Evolutionary conservation across 2,329 filamentous ascomycete species (phyloP).

Genomic region (Clarireedia sp.): DNA sequence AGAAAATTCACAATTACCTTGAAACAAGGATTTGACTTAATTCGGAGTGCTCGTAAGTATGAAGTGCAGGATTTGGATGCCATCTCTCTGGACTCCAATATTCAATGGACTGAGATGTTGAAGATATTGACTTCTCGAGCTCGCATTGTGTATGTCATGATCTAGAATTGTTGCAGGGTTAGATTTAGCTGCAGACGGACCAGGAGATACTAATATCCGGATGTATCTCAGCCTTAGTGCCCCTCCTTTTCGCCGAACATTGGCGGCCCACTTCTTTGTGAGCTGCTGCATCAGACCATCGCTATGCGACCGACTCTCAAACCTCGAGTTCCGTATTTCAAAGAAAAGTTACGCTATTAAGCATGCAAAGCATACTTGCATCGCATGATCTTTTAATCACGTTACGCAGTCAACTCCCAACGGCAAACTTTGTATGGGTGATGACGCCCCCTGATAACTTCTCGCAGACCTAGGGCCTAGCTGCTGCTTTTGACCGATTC

Average conservation of each 20-base stretch:
- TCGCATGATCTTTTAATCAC: constrained; percentile 24
- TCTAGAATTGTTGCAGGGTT: not conserved
- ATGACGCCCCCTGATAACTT: constrained; percentile 13
- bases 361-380: constrained; percentile 27
- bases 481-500: no score
- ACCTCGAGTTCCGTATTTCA: no score
- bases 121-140: not conserved
- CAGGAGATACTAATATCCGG: no score
- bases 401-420: constrained; percentile 25
- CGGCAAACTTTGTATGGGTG: constrained; percentile 23
- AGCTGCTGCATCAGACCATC: no score
- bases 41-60: constrained; percentile 10
- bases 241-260: not conserved
- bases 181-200: not conserved
- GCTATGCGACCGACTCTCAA: no score
- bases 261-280: not conserved
- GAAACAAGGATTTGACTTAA: constrained; percentile 15
- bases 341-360: constrained; percentile 5
- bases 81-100: constrained; percentile 10
- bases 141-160: not conserved
- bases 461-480: no score
- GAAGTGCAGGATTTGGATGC: constrained; percentile 20
- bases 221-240: no score
- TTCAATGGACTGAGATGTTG: not conserved
- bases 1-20: constrained; percentile 13